Evolutionary conservation across 108 stramenopile genomes (phyloP).

Genomic region (Pseudonitzschia pungens): DNA sequence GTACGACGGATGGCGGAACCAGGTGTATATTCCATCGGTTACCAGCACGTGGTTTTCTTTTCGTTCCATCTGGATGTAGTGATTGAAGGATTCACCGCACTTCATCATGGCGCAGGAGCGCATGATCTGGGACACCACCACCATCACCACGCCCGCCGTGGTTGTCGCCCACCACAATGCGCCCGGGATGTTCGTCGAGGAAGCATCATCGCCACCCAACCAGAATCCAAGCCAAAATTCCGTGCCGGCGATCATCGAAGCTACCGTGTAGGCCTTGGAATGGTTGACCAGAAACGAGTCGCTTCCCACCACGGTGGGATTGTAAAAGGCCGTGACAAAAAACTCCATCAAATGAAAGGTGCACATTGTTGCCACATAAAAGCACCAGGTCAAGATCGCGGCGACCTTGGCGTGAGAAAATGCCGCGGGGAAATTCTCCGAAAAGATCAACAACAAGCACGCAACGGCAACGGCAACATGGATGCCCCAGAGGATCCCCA

Average conservation of each 20-base stretch:
- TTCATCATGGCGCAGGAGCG: conserved; percentile 91
- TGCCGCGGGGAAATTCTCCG: conserved; percentile 10
- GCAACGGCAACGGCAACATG: conserved; percentile 35
- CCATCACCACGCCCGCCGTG: conserved; percentile 63
- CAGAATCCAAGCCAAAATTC: conserved; percentile 82
- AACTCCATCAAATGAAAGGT: conserved; percentile 87
- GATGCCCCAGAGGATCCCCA: conserved; percentile 52
- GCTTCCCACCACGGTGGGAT: conserved; percentile 58
- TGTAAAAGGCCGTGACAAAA: conserved; percentile 75
- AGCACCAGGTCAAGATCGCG: conserved; percentile 62
- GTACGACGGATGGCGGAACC: conserved; percentile 95
- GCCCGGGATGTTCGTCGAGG: background rate
- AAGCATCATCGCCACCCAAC: conserved; percentile 23
- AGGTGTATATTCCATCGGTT: conserved; percentile 85
- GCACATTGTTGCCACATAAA: conserved; percentile 65
- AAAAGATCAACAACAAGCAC: conserved; percentile 9
- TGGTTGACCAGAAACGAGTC: conserved; percentile 94
- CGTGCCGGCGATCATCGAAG: conserved; percentile 76
- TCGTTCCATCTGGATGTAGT: conserved; percentile 84
- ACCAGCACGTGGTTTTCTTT: conserved; percentile 88
- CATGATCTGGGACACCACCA: conserved; percentile 70
- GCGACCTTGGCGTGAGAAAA: background rate
- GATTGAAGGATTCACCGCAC: conserved; percentile 93
- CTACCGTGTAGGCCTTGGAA: conserved; percentile 86
- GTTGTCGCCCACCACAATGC: background rate